phyloP scores from a whole-genome alignment of 2,329 filamentous ascomycete species.

The Phialophora macrospora region DNA sequence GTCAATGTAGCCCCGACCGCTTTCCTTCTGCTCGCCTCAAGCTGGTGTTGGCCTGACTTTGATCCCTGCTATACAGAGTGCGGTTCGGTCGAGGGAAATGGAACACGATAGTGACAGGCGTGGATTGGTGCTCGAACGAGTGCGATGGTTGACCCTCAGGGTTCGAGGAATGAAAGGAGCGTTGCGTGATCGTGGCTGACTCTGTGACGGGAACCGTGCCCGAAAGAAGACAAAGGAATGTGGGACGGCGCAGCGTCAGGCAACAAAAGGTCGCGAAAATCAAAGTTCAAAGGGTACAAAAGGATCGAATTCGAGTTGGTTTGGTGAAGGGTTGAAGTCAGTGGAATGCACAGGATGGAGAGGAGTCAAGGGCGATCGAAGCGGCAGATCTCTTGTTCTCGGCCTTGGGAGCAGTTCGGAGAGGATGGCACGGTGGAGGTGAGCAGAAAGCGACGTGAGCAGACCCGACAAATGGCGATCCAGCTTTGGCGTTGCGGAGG shows the following conservation, averaged over 20 bases:
- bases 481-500: not conserved
- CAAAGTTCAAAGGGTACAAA: constrained; percentile 8
- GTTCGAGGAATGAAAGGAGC: constrained; percentile 11
- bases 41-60: not conserved
- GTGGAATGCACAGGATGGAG: constrained; percentile 18
- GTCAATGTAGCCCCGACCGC: too few relatives aligned
- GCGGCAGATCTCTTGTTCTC: constrained; percentile 30
- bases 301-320: constrained; percentile 31
- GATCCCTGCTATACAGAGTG: not conserved
- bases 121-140: not conserved
- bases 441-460: constrained; percentile 9
- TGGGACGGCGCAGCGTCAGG: constrained; percentile 25
- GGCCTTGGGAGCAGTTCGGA: constrained; percentile 9
- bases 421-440: constrained; percentile 13
- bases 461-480: constrained; percentile 10
- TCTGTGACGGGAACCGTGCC: constrained; percentile 21
- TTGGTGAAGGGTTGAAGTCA: constrained; percentile 13
- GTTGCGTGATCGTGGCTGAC: constrained; percentile 12
- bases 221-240: constrained; percentile 34
- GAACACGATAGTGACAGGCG: not conserved
- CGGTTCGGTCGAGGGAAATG: not conserved
- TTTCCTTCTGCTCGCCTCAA: not conserved
- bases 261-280: constrained; percentile 15
- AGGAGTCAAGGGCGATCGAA: constrained; percentile 14
- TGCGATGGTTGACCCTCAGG: constrained; percentile 5